These are phyloP conservation scores for Tuber melanosporum DNA, from an alignment of 495 filamentous ascomycete species.

Conservation along the genomic window DNA sequence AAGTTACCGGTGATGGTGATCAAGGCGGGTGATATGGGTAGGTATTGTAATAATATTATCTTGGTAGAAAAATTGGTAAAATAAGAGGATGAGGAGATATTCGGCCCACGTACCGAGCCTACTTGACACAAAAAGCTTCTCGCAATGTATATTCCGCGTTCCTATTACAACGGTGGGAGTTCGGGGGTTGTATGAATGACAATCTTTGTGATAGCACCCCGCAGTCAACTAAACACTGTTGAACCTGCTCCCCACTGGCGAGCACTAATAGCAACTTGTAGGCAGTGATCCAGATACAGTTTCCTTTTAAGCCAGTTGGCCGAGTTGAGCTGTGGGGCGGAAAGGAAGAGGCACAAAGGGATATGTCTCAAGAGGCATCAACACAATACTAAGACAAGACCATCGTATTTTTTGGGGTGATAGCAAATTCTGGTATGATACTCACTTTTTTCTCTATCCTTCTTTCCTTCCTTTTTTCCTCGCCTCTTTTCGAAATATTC, in stretches of 20 bases:
- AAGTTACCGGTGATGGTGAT: neutral
- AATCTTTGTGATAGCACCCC: neutral
- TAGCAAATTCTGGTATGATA: conserved; percentile 9
- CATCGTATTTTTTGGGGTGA: conserved; percentile 13
- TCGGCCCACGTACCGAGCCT: conserved; percentile 29
- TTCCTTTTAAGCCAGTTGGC: conserved; percentile 14
- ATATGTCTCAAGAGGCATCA: conserved; percentile 34
- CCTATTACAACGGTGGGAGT: neutral
- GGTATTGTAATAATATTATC: neutral
- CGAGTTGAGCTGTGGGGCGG: conserved; percentile 15
- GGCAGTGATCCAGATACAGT: conserved; percentile 19
- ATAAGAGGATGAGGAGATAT: conserved; percentile 11
- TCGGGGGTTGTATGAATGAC: neutral
- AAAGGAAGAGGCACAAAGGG: conserved; percentile 19
- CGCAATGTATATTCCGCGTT: neutral
- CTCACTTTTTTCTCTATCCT: conserved; percentile 26
- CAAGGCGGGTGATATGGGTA: neutral
- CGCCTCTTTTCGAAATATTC: neutral
- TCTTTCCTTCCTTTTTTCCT: neutral
- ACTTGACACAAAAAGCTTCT: conserved; percentile 19
- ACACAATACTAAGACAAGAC: conserved; percentile 24
- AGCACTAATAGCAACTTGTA: conserved; percentile 14
- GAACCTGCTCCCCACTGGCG: neutral
- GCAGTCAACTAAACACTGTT: neutral
- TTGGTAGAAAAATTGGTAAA: conserved; percentile 8